These are phyloP conservation scores for Didymella segeticola DNA, from an alignment of 2,329 filamentous ascomycete species.

Conservation along the genomic window DNA sequence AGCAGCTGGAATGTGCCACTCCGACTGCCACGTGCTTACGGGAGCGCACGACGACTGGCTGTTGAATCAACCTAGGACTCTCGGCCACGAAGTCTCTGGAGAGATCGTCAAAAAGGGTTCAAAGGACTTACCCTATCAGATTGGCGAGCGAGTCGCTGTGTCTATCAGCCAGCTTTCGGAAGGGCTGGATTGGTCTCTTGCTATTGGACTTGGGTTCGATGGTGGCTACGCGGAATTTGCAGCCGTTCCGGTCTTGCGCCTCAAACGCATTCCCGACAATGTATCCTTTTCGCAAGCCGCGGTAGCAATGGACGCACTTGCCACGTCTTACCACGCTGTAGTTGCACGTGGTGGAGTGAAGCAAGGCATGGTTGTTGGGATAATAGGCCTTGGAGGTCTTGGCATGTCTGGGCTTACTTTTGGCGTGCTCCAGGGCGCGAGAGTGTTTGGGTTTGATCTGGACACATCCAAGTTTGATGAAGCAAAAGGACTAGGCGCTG, in stretches of 20 bases:
- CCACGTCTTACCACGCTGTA: conserved; percentile 15
- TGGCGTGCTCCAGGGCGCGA: neutral
- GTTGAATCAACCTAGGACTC: neutral
- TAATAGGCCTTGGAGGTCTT: neutral
- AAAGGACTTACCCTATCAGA: no score
- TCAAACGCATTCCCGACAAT: conserved; percentile 3
- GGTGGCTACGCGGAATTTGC: neutral
- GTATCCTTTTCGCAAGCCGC: conserved; percentile 8
- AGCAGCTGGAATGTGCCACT: neutral
- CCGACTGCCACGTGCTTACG: neutral
- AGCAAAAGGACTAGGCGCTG: no score
- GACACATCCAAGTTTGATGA: neutral
- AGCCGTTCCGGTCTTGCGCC: neutral
- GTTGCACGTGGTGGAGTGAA: neutral
- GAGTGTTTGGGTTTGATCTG: conserved; percentile 11
- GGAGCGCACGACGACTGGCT: neutral
- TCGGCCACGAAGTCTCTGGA: conserved; percentile 15
- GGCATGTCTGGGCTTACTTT: neutral
- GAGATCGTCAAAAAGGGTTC: neutral
- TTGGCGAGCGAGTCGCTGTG: no score
- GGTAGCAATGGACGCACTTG: conserved; percentile 9
- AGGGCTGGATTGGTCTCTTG: no score
- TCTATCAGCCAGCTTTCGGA: no score
- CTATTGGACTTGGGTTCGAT: neutral
- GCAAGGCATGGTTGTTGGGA: neutral